Conservation (phyloP, 306 rosid species). For the Aeschynomene evenia region DNA sequence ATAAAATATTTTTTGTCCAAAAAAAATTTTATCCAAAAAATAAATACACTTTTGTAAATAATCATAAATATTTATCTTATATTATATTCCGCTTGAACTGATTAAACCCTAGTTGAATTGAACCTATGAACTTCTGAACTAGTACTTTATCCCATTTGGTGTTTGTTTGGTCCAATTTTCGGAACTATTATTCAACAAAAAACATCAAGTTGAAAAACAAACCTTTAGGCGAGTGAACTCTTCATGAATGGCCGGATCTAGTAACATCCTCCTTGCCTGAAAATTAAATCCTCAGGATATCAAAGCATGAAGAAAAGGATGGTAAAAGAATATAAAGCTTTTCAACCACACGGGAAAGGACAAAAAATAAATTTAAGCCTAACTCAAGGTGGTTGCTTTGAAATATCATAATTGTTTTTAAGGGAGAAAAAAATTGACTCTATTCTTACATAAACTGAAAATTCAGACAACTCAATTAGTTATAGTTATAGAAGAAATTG, state of each 20-base stretch:
- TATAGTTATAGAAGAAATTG: not conserved
- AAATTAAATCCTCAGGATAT: conserved; percentile 26
- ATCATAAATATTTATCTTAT: too few species aligned
- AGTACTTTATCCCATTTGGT: too few species aligned
- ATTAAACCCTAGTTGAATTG: too few species aligned
- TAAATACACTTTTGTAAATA: too few species aligned
- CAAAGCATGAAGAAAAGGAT: not conserved
- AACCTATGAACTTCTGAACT: too few species aligned
- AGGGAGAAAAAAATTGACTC: not conserved
- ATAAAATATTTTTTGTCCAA: too few species aligned
- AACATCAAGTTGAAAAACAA: conserved; percentile 32
- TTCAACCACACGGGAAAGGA: not conserved
- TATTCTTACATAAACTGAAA: not conserved
- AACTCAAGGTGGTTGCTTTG: not conserved
- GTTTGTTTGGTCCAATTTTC: too few species aligned
- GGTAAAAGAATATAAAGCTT: not conserved
- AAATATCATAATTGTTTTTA: not conserved
- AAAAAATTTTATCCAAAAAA: too few species aligned
- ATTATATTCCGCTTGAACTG: too few species aligned
- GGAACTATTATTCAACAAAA: too few species aligned
- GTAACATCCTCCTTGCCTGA: conserved; percentile 83
- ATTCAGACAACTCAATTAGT: not conserved
- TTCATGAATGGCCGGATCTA: conserved; percentile 97
- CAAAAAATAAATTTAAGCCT: not conserved
- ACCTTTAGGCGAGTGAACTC: conserved; percentile 93